Conservation (phyloP, 495 filamentous ascomycete genomes). For the Aspergillus indologenus region DNA sequence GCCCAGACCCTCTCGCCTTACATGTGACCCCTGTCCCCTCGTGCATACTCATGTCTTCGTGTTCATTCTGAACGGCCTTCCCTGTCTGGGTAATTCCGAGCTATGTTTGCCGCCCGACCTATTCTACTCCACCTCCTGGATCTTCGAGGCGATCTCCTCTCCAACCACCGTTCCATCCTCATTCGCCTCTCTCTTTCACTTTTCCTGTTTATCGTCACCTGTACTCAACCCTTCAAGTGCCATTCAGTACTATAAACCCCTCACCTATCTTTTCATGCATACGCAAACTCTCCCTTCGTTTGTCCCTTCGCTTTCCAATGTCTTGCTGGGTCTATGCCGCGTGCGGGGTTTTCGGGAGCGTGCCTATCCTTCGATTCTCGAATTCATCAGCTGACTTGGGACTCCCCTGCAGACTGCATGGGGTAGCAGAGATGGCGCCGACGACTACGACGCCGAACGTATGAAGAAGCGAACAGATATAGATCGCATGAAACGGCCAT, state of each 20-base stretch:
- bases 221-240: too few species aligned
- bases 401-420: constrained; percentile 47
- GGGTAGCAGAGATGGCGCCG: constrained; percentile 58
- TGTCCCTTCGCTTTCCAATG: neutral
- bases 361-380: neutral
- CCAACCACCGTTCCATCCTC: neutral
- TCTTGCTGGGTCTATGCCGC: too few species aligned
- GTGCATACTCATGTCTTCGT: neutral
- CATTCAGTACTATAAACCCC: too few species aligned
- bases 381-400: constrained; percentile 2
- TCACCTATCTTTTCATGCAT: neutral
- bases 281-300: neutral
- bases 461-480: constrained; percentile 50
- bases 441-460: constrained; percentile 54
- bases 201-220: too few species aligned
- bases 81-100: neutral
- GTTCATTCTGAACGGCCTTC: constrained; percentile 1
- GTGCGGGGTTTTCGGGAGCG: too few species aligned
- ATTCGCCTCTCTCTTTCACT: neutral
- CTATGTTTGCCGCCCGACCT: neutral
- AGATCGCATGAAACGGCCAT: constrained; percentile 38
- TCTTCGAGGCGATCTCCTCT: neutral
- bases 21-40: constrained; percentile 5
- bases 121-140: neutral
- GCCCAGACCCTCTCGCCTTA: constrained; percentile 6